Base-by-base conservation (phyloP, 768 basidiomycete species). In the Russula ochroleuca region DNA sequence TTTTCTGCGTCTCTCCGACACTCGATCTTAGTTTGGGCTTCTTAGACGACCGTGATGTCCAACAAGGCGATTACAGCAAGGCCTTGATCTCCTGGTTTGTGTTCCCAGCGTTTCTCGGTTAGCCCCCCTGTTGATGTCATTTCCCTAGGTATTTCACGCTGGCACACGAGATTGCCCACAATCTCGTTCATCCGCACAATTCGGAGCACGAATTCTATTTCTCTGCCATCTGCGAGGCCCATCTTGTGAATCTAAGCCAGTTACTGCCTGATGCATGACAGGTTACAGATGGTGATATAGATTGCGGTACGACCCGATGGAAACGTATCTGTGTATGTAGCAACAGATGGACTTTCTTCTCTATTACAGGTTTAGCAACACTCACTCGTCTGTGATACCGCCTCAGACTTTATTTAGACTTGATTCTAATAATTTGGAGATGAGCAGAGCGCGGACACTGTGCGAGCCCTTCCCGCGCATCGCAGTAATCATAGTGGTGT, bases 151-250 rank as follows among this genome's bases (percentile, higher is more conserved):
- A 88, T 74, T 92, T 95, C 70, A 87, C 90, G 0, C 80, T 97
- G 15, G 94, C 95, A 0, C 96, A 97, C 72, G 94, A 94, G 71
- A 90, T 94, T 68, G 92, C 92, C 10, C 94, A 98, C 74, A 98
- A 96, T 70, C 77, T 97, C 2, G 87, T 95, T 17, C 80, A 85
- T 47, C 83, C 85, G 0, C 95, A 97, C 70, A 94, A 96, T 72
- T 86, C 91, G 1, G 88, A 94, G 71, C 94, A 96, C 67, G 92
- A 94, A 67, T 98, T 97, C 73, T 97, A 92, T 73, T 94, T 96
- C 70, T 92, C 92, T 33, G 86, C 90, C 7, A 89, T 98, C 21
- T 91, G 90, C 67, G 92, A 97, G 75, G 81, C 79, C 38, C 80
- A 81, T 70, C 71, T 87, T 31, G 66, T 78, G 56, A 70, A 73